Evolutionary conservation across 116 monocot species (phyloP).

Genomic region (Posidonia oceanica): DNA sequence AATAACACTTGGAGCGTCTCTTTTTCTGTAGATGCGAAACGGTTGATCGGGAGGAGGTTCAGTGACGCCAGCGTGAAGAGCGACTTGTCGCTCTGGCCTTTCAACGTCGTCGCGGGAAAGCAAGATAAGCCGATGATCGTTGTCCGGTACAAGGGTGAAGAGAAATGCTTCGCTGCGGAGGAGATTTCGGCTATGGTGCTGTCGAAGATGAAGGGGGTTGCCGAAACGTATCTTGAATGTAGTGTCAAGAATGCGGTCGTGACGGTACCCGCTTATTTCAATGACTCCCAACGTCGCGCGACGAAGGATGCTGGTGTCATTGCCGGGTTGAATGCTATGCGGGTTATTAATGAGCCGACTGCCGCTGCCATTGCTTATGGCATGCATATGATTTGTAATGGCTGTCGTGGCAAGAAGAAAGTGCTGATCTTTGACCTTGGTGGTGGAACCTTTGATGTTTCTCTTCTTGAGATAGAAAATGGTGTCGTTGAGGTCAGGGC

Average conservation of each 20-base stretch:
- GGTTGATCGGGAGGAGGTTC: neutral
- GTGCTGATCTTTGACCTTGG: too few species aligned
- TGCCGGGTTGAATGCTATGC: too few species aligned
- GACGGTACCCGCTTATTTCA: too few species aligned
- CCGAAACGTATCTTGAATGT: slow-evolving; percentile 23
- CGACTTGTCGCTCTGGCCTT: neutral
- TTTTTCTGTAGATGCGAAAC: neutral
- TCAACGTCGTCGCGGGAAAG: neutral
- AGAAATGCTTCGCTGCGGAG: slow-evolving; percentile 28
- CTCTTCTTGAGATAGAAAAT: too few species aligned
- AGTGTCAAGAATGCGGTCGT: too few species aligned
- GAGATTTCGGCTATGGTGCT: slow-evolving; percentile 24
- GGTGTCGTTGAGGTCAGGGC: slow-evolving; percentile 32
- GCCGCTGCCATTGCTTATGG: too few species aligned
- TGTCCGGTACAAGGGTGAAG: slow-evolving; percentile 11
- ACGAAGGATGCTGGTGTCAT: too few species aligned
- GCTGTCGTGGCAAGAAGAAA: slow-evolving; percentile 10
- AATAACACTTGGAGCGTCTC: too few species aligned
- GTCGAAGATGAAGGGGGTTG: slow-evolving; percentile 33
- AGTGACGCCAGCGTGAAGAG: neutral
- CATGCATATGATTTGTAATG: slow-evolving; percentile 20
- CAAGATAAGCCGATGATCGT: neutral
- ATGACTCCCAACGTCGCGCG: too few species aligned
- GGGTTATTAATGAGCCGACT: too few species aligned
- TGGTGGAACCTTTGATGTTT: slow-evolving; percentile 29